phyloP scores from a whole-genome alignment of 129 eudicot species.

The Pulicaria dysenterica region DNA sequence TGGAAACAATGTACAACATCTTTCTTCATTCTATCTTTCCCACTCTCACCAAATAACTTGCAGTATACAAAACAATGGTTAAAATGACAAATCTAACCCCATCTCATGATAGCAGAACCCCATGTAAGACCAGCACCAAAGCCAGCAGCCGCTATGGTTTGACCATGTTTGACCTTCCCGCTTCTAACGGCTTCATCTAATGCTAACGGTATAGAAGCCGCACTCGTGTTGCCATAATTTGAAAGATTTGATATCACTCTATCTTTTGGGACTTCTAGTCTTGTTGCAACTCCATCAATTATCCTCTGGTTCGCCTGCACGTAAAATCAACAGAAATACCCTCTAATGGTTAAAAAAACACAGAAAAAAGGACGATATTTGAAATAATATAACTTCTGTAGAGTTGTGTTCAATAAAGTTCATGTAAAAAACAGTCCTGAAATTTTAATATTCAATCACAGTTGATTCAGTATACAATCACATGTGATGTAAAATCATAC shows the following conservation, averaged over 20 bases:
- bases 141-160: conserved; percentile 89
- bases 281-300: conserved; percentile 84
- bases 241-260: conserved; percentile 84
- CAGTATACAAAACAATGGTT: conserved; percentile 28
- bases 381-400: background rate
- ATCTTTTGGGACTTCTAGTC: conserved; percentile 74
- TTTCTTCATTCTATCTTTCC: conserved; percentile 30
- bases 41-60: conserved; percentile 33
- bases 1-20: conserved; percentile 41
- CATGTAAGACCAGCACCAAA: conserved; percentile 98
- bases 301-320: conserved; percentile 95
- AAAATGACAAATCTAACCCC: conserved; percentile 55
- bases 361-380: background rate
- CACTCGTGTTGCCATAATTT: conserved; percentile 88
- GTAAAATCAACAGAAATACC: background rate
- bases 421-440: no score
- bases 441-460: no score
- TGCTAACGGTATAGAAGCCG: conserved; percentile 92
- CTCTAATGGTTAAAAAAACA: background rate
- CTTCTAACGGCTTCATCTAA: conserved; percentile 93
- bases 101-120: conserved; percentile 91
- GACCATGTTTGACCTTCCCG: conserved; percentile 85
- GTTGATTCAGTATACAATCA: no score
- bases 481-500: no score
- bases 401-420: no score